Evolutionary conservation across 495 filamentous ascomycete genomes (phyloP).

Genomic region (Cudoniella acicularis): DNA sequence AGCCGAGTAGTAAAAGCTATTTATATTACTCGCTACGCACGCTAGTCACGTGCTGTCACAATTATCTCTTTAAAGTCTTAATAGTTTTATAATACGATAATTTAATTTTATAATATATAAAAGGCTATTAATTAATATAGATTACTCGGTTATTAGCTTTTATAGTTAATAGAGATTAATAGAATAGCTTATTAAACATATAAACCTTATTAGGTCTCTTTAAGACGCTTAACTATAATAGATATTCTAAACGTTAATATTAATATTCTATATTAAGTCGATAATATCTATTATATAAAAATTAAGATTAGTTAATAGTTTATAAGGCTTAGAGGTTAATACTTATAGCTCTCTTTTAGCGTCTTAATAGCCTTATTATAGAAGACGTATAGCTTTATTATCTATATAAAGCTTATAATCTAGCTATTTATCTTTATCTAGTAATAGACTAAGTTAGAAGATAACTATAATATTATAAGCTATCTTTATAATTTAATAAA

Average conservation of each 20-base stretch:
- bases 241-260: slow-evolving; percentile 32
- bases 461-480: slow-evolving; percentile 18
- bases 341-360: slow-evolving; percentile 27
- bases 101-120: slow-evolving; percentile 4
- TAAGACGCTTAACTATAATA: slow-evolving; percentile 28
- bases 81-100: neutral
- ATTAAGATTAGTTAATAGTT: slow-evolving; percentile 6
- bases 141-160: slow-evolving; percentile 25
- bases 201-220: slow-evolving; percentile 30
- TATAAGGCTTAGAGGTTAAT: slow-evolving; percentile 1
- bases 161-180: slow-evolving; percentile 32
- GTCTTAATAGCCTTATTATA: slow-evolving; percentile 24
- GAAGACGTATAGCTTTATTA: too few relatives aligned
- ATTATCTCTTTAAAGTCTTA: neutral
- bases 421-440: slow-evolving; percentile 17
- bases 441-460: slow-evolving; percentile 12
- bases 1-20: too few relatives aligned
- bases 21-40: too few relatives aligned
- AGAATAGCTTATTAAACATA: slow-evolving; percentile 31
- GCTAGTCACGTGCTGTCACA: too few relatives aligned
- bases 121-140: slow-evolving; percentile 7
- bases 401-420: too few relatives aligned
- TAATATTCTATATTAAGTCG: slow-evolving; percentile 35
- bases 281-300: slow-evolving; percentile 32
- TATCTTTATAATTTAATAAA: slow-evolving; percentile 19